These are phyloP conservation scores for Pseudisothecium myosuroides DNA, from an alignment of 225 moss, liverwort and hornwort species.

Conservation along the genomic window DNA sequence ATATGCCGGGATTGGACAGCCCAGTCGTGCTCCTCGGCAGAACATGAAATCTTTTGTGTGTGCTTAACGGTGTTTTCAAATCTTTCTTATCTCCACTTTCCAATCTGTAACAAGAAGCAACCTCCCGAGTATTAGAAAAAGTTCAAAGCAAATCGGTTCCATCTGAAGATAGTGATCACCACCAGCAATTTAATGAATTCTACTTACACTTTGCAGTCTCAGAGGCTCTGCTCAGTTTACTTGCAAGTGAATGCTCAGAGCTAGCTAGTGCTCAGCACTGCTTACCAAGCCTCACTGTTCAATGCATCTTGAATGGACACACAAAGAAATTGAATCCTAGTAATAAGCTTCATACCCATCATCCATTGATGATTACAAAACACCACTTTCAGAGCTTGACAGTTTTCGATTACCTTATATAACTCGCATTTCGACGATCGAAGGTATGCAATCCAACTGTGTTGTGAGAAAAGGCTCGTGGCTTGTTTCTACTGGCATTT, in stretches of 20 bases:
- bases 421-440: slow-evolving; percentile 34
- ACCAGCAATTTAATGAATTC: neutral
- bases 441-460: slow-evolving; percentile 14
- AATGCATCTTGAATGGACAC: neutral
- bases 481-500: slow-evolving; percentile 2
- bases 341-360: too few species aligned
- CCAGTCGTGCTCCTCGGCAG: neutral
- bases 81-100: slow-evolving; percentile 13
- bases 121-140: neutral
- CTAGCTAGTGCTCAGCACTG: neutral
- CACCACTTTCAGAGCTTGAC: neutral
- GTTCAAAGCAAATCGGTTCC: neutral
- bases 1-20: slow-evolving; percentile 16
- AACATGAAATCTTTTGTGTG: slow-evolving; percentile 9
- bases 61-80: slow-evolving; percentile 13
- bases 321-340: neutral
- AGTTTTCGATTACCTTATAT: neutral
- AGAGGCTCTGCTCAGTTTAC: neutral
- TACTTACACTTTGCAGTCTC: neutral
- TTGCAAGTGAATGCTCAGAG: neutral
- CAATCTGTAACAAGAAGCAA: neutral
- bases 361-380: too few species aligned
- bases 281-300: neutral
- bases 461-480: slow-evolving; percentile 7
- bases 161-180: neutral